Base-by-base conservation (phyloP, 495 filamentous ascomycete species). In the Podospora tetraspora region DNA sequence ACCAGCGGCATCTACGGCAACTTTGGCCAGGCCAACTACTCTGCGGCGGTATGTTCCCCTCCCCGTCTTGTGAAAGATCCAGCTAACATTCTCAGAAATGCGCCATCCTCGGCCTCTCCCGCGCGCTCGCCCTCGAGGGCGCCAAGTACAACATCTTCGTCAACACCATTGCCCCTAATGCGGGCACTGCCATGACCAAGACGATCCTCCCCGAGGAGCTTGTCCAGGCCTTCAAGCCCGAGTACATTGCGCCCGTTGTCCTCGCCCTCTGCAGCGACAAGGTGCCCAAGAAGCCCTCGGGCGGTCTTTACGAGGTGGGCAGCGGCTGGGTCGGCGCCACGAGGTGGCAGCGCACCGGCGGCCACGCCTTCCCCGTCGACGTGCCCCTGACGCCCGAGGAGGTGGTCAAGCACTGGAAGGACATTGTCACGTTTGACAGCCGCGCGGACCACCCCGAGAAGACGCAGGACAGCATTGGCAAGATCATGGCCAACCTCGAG, bases 141-240 rank as follows among this genome's bases (percentile, higher is more conserved):
- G 87, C 86, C 63, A 99, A 98, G 84, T 94, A 99, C 85, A 97
- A 98, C 84, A 98, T 99, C 80, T 92, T 87, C 78, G 93, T 97
- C 75, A 99, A 99, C 85, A 97, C 96, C 61, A 97, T 99, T 71
- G 95, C 95, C 32, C 95, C 95, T 57, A 99, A 99, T 75, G 95
- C 95, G 56, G 95, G 95, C 71, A 99, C 95, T 52, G 90, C 91
- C 75, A 96, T 99, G 92, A 99, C 95, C 69, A 85, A 89, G 67
- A 94, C 91, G 65, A 92, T 99, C 81, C 90, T 99, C 82, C 96
- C 95, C 52, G 93, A 97, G 74, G 95, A 98, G 81, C 89, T 98
- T 84, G 93, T 99, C 58, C 94, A 97, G 84, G 96, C 95, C 43
- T 97, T 99, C 87, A 99, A 99, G 89, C 95, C 95, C 59, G 95